Conservation (phyloP, 2,329 filamentous ascomycete species). For the Aspergillus tubingensis region DNA sequence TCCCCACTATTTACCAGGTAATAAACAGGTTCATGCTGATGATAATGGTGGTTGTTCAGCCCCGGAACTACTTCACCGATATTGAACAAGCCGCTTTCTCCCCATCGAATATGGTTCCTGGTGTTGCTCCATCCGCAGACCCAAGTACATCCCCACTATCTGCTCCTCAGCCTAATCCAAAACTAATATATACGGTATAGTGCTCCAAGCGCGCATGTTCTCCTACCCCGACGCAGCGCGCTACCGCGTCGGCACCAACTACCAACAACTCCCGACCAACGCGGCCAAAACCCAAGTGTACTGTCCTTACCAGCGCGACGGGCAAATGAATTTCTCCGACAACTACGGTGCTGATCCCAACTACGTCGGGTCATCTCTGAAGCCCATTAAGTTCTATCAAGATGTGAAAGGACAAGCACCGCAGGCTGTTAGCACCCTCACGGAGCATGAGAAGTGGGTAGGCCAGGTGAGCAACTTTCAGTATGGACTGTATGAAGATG, state of each 20-base stretch:
- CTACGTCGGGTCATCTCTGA: neutral
- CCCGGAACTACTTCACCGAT: conserved; percentile 16
- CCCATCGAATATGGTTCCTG: conserved; percentile 48
- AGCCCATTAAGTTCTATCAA: neutral
- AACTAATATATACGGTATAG: conserved; percentile 21
- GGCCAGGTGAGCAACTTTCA: neutral
- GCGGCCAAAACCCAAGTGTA: neutral
- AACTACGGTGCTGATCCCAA: neutral
- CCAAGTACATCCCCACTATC: conserved; percentile 41
- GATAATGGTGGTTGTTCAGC: neutral
- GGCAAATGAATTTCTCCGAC: neutral
- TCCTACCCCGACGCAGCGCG: conserved; percentile 58
- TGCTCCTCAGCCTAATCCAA: too few species aligned
- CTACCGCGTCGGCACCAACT: conserved; percentile 45
- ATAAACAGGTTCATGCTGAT: too few species aligned
- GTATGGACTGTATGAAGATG: neutral
- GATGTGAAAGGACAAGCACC: neutral
- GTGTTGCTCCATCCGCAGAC: conserved; percentile 63
- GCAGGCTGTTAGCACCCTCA: neutral
- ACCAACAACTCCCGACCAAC: conserved; percentile 38
- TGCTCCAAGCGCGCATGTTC: conserved; percentile 63
- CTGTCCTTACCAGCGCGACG: neutral
- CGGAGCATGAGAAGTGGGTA: neutral
- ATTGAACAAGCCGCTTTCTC: conserved; percentile 14
- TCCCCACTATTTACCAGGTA: too few species aligned